phyloP scores from a whole-genome alignment of 83 land plant species.

The Picea engelmannii region DNA sequence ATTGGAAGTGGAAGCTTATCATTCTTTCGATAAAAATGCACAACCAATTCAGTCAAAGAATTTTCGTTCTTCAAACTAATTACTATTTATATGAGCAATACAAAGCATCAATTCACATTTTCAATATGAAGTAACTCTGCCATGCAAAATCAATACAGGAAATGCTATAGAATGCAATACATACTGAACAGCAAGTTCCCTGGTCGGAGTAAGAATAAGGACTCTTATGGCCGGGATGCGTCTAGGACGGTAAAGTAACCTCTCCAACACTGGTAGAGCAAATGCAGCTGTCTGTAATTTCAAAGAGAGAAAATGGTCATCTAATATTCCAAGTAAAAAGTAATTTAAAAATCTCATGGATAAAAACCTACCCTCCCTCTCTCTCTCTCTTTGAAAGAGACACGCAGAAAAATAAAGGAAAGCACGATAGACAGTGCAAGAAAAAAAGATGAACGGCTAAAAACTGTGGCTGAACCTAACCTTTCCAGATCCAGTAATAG shows the following conservation, averaged over 20 bases:
- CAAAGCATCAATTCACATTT: neutral
- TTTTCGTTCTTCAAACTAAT: no score
- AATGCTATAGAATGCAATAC: slow-evolving; percentile 12
- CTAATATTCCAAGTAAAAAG: neutral
- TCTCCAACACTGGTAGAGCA: slow-evolving; percentile 88
- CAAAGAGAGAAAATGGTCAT: neutral
- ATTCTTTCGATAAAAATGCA: no score
- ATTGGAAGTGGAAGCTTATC: no score
- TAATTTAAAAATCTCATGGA: neutral
- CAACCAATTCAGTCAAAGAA: no score
- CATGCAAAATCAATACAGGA: neutral
- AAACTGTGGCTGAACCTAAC: slow-evolving; percentile 26
- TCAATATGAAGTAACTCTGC: neutral
- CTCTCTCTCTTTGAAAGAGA: neutral
- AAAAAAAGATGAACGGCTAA: neutral
- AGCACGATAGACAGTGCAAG: neutral
- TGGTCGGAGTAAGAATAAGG: slow-evolving; percentile 88
- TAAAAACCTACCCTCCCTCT: neutral
- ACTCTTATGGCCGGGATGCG: slow-evolving; percentile 84
- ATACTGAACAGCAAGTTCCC: slow-evolving; percentile 96
- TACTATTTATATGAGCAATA: neutral
- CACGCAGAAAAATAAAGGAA: slow-evolving; percentile 6
- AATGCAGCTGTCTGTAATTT: slow-evolving; percentile 90
- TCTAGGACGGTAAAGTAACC: slow-evolving; percentile 86
- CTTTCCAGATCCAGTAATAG: slow-evolving; percentile 97